A percentile compares a stretch with the other conserved stretches of the same genome.
Evolutionary conservation across 495 filamentous ascomycete genomes (phyloP).

Genomic region (Aspergillus sparsus): DNA sequence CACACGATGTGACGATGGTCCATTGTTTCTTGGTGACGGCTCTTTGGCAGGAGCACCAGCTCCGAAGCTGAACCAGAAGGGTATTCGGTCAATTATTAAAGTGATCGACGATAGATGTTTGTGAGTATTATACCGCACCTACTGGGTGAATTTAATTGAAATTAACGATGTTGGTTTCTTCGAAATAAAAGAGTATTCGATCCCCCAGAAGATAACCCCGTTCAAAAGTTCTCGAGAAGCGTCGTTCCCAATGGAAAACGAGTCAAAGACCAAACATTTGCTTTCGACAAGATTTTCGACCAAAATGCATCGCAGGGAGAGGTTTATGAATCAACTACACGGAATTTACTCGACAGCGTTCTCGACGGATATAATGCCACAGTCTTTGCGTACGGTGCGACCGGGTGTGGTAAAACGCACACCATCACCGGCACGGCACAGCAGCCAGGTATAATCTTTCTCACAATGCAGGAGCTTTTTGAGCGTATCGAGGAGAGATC

Average conservation of each 20-base stretch:
- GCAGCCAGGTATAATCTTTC: conserved; percentile 95
- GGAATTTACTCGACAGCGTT: conserved; percentile 85
- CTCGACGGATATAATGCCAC: conserved; percentile 98
- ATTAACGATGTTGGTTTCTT: not conserved
- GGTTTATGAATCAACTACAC: conserved; percentile 94
- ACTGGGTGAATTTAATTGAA: not conserved
- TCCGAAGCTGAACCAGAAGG: conserved; percentile 83
- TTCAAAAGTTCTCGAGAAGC: conserved; percentile 85
- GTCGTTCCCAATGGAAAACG: conserved; percentile 85
- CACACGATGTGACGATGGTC: conserved; percentile 78
- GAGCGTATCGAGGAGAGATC: conserved; percentile 87
- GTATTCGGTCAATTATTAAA: conserved; percentile 88
- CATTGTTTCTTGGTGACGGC: conserved; percentile 91
- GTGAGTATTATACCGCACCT: conserved; percentile 54
- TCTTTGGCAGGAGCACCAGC: conserved; percentile 79
- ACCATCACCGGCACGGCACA: conserved; percentile 95
- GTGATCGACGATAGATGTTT: conserved; percentile 95
- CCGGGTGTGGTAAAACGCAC: conserved; percentile 97
- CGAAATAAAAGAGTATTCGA: conserved; percentile 78
- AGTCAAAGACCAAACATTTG: conserved; percentile 97
- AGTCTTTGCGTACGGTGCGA: conserved; percentile 97
- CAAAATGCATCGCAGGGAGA: conserved; percentile 91
- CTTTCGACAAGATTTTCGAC: conserved; percentile 96
- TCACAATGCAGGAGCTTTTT: conserved; percentile 98
- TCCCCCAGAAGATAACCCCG: conserved; percentile 92